phyloP scores from a whole-genome alignment of 1,139 yeast genomes.

The Yamadazyma jaroonii region DNA sequence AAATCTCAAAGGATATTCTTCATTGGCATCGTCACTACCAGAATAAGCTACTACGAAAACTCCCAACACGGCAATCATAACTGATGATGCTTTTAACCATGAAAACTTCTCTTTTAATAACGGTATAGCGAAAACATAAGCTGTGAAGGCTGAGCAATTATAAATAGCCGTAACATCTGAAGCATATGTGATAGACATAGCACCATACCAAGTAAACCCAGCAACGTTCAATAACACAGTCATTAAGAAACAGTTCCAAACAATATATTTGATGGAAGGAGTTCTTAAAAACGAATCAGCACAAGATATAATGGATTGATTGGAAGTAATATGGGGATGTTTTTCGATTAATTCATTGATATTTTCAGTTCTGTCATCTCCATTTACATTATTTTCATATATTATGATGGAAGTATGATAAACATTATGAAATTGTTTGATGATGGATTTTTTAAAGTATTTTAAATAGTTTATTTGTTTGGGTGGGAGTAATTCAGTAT shows the following conservation, averaged over 20 bases:
- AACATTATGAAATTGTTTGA: constrained; percentile 49
- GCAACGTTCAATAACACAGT: constrained; percentile 67
- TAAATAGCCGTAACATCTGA: constrained; percentile 88
- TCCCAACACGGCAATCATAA: constrained; percentile 67
- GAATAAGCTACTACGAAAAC: constrained; percentile 80
- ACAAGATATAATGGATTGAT: constrained; percentile 36
- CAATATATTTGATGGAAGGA: constrained; percentile 48
- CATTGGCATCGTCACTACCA: constrained; percentile 35
- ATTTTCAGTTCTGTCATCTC: constrained; percentile 34
- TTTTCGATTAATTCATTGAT: constrained; percentile 34
- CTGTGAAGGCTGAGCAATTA: constrained; percentile 86
- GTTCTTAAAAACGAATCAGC: constrained; percentile 36
- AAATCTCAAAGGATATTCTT: constrained; percentile 56
- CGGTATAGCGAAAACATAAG: constrained; percentile 81
- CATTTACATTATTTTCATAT: constrained; percentile 40
- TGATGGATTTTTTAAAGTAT: constrained; percentile 42
- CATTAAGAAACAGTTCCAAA: constrained; percentile 41
- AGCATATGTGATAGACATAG: constrained; percentile 79
- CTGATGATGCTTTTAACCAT: constrained; percentile 66
- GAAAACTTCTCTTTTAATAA: constrained; percentile 64
- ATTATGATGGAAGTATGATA: constrained; percentile 50
- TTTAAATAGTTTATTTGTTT: constrained; percentile 19
- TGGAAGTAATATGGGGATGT: constrained; percentile 40
- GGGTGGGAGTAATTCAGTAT: constrained; percentile 4
- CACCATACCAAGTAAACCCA: constrained; percentile 83